Base-by-base conservation (phyloP, 2,329 filamentous ascomycete genomes). In the Neobulgaria alba region DNA sequence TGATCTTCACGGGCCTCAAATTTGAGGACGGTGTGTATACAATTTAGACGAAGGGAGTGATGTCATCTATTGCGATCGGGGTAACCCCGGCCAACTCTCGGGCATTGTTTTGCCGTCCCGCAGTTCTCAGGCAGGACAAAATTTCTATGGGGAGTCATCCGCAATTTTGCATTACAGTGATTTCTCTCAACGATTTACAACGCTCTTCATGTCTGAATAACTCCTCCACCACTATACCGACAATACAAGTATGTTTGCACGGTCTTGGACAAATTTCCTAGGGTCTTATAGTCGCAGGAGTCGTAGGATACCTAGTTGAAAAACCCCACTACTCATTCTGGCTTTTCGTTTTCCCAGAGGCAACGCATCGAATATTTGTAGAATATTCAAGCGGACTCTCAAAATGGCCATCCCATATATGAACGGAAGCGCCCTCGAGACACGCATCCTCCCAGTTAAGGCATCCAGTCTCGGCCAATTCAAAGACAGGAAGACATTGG, bases 391-490 rank as follows among this genome's bases (percentile, higher is more conserved):
- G 23, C 23, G 23, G 7, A 26, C 23, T 12, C 12, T 26, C 12
- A 26, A 7, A 7, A 26, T 26, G 23, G 23, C 23, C 12, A 26
- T 12, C 23, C 23, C 7, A 12, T 12, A 26, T 12, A 12, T 12
- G 7, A 26, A 26, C 23, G 23, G 23, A 12, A 12, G 12, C 23
- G 23, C 12, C 23, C 23, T 26, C 23, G 33, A 48, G 37, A 57
- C 56, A 4, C 51, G 42, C n/a, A 41, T 59, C 17, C 36, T 57
- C 3, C 49, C 44, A 3, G 52, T 58, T 26, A 33, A 42, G 17
- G 42, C 33, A 4, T 34, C 19, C 10, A 26, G 49, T 8, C 31
- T 58, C 14, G 57, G 57, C 1, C 31, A 41, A 5, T 60, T 58
- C 39, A 39, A 46, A 32, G 45, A 57, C 30, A 15, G 3, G 17